A percentile compares a stretch with the other conserved stretches of the same genome.
These are phyloP conservation scores for Sporothrix brasiliensis DNA, from an alignment of 2,329 filamentous ascomycete genomes.

Conservation along the genomic window DNA sequence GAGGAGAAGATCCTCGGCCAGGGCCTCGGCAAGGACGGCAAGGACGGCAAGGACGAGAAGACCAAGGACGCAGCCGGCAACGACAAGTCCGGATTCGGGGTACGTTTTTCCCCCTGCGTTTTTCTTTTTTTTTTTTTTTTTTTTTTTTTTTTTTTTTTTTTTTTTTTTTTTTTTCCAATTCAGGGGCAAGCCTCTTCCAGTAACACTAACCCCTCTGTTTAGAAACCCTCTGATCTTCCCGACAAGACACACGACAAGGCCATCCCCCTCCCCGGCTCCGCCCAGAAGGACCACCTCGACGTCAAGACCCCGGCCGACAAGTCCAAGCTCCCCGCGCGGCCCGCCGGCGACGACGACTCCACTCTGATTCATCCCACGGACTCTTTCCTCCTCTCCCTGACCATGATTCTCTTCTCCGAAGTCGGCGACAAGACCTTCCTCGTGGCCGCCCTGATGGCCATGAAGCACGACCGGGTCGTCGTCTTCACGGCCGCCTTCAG, in stretches of 20 bases:
- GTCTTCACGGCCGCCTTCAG: constrained; percentile 95
- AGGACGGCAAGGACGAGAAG: constrained; percentile 42
- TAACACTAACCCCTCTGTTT: neutral
- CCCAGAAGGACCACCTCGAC: constrained; percentile 66
- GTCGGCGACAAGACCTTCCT: constrained; percentile 98
- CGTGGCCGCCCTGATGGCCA: constrained; percentile 96
- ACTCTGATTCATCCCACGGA: constrained; percentile 76
- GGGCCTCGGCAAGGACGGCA: constrained; percentile 44
- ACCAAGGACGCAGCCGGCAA: constrained; percentile 45
- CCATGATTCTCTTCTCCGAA: constrained; percentile 97
- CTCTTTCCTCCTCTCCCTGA: constrained; percentile 87
- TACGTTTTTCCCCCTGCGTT: constrained; percentile 43
- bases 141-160: no score
- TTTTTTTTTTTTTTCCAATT: no score
- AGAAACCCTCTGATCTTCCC: constrained; percentile 84
- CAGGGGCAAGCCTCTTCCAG: no score
- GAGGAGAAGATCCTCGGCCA: constrained; percentile 64
- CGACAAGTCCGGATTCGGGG: constrained; percentile 59
- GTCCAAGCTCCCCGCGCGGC: constrained; percentile 28
- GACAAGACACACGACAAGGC: constrained; percentile 75
- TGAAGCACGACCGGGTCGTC: constrained; percentile 91
- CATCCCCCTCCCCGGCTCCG: constrained; percentile 67
- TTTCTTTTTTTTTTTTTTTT: no score
- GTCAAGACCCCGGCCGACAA: constrained; percentile 47
- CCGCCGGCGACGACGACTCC: constrained; percentile 48